phyloP scores from a whole-genome alignment of 1,284 basidiomycete genomes.

The Ceratobasidium sp. region DNA sequence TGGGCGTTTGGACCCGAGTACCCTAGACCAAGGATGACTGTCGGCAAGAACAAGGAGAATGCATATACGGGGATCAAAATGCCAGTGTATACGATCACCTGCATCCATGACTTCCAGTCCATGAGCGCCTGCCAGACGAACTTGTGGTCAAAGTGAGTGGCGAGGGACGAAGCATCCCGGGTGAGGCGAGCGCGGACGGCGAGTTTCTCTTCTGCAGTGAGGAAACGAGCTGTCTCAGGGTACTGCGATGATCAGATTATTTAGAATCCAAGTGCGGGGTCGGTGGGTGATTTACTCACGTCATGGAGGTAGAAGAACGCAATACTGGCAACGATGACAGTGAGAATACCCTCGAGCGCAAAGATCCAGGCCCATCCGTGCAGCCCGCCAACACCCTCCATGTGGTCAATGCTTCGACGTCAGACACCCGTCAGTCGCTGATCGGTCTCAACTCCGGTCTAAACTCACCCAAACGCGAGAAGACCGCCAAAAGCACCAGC shows the following conservation, averaged over 20 bases:
- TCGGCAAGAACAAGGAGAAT: slow-evolving; percentile 65
- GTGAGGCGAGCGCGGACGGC: slow-evolving; percentile 44
- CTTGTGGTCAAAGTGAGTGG: slow-evolving; percentile 46
- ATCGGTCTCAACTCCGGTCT: neutral
- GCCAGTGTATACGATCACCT: slow-evolving; percentile 53
- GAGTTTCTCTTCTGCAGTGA: slow-evolving; percentile 46
- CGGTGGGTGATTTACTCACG: slow-evolving; percentile 6
- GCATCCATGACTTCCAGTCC: slow-evolving; percentile 55
- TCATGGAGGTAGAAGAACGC: slow-evolving; percentile 47
- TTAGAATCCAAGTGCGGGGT: neutral
- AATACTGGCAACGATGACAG: slow-evolving; percentile 44
- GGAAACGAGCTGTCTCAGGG: slow-evolving; percentile 45
- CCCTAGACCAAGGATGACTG: slow-evolving; percentile 64
- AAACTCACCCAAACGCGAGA: slow-evolving; percentile 41
- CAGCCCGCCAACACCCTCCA: slow-evolving; percentile 44
- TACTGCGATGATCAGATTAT: slow-evolving; percentile 6
- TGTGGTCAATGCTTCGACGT: slow-evolving; percentile 43
- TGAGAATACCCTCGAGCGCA: slow-evolving; percentile 47
- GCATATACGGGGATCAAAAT: slow-evolving; percentile 66
- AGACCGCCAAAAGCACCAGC: slow-evolving; percentile 54
- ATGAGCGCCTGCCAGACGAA: slow-evolving; percentile 52
- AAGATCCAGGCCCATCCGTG: slow-evolving; percentile 49
- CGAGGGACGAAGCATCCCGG: slow-evolving; percentile 37
- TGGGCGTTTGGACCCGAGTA: slow-evolving; percentile 78
- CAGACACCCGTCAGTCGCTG: neutral